These are phyloP conservation scores for Entomophthora muscae DNA, from an alignment of 371 early-diverging fungal genomes.

Conservation along the genomic window DNA sequence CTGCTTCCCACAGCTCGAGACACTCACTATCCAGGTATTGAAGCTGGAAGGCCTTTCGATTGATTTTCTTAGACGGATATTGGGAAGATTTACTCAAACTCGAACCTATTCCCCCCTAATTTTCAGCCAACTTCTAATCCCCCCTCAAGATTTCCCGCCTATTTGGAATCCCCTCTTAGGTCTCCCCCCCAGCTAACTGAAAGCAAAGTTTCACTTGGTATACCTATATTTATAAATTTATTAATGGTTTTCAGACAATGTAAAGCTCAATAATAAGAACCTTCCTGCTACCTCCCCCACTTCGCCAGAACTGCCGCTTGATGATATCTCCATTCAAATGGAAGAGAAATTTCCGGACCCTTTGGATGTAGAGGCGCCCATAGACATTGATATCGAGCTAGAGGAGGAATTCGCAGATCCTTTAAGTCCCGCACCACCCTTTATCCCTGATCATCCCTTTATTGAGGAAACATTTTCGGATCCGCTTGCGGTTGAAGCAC, in stretches of 20 bases:
- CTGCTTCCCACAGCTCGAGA: background rate
- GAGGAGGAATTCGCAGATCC: background rate
- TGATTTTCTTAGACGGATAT: background rate
- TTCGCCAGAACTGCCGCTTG: background rate
- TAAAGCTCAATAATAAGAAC: background rate
- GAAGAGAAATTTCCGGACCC: too few species aligned
- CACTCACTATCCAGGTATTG: background rate
- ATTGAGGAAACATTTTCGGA: background rate
- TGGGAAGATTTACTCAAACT: background rate
- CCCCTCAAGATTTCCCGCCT: background rate
- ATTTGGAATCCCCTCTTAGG: background rate
- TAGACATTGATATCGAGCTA: too few species aligned
- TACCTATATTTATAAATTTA: background rate
- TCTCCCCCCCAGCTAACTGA: background rate
- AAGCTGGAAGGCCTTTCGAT: background rate
- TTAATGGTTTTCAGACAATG: background rate
- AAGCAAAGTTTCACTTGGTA: background rate
- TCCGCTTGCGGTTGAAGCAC: background rate
- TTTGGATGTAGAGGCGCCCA: too few species aligned
- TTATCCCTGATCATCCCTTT: background rate
- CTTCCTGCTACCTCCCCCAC: background rate
- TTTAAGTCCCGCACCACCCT: background rate
- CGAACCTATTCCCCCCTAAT: background rate
- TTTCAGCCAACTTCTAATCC: background rate
- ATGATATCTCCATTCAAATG: background rate